Evolutionary conservation across 352 stramenopile species (phyloP).

Genomic region (Globisporangium polare): DNA sequence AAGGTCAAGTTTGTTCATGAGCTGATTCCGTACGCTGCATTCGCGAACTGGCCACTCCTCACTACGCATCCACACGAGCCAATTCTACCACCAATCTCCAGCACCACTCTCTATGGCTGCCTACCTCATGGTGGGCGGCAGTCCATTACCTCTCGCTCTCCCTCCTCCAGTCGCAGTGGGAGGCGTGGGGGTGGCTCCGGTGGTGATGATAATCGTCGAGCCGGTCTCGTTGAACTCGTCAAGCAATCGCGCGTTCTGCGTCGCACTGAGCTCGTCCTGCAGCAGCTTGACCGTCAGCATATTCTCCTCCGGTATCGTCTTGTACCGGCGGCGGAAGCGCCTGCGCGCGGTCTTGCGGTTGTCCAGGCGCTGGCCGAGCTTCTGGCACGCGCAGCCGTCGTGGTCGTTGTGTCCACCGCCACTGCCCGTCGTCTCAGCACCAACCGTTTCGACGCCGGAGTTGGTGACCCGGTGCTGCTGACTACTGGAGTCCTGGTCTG

Average conservation of each 20-base stretch:
- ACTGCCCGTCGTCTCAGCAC: background rate
- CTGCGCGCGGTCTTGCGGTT: constrained; percentile 17
- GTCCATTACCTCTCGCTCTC: background rate
- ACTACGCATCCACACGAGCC: background rate
- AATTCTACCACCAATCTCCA: background rate
- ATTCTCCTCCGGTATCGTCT: constrained; percentile 24
- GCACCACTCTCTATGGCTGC: background rate
- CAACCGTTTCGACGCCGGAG: background rate
- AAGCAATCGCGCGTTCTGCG: constrained; percentile 3
- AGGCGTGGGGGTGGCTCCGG: background rate
- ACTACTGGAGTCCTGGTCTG: background rate
- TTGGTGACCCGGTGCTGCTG: constrained; percentile 3
- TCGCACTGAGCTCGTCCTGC: constrained; percentile 4
- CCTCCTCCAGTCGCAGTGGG: background rate
- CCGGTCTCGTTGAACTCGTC: constrained; percentile 5
- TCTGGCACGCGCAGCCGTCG: constrained; percentile 20
- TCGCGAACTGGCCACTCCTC: background rate
- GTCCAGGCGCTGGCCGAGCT: constrained; percentile 30
- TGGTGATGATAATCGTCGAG: background rate
- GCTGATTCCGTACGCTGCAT: background rate
- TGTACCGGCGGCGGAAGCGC: constrained; percentile 30
- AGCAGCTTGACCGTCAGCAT: constrained; percentile 38
- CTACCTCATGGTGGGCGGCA: background rate
- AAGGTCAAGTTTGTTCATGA: background rate
- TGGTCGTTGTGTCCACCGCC: constrained; percentile 7